Percentiles rank a stretch among this genome's conserved stretches.
Evolutionary conservation across 345 rosid genomes (phyloP).

Genomic region (Salix suchowensis): DNA sequence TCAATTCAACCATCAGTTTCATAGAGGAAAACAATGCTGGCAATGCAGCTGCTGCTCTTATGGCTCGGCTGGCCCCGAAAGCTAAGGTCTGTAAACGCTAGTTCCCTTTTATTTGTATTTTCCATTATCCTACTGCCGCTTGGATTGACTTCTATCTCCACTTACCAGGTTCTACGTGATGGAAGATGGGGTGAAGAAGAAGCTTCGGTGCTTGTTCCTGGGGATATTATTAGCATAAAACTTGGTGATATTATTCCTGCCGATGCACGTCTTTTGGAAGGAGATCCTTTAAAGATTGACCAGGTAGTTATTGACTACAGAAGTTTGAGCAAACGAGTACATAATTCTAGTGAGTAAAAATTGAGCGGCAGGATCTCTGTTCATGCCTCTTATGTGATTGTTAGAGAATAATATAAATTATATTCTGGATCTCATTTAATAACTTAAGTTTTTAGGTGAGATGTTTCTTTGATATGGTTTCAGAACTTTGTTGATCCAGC

Average conservation of each 20-base stretch:
- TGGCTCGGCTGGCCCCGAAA: conserved; percentile 68
- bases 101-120: background rate
- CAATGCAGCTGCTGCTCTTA: conserved; percentile 69
- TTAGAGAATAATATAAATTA: too few species aligned
- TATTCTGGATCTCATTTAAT: too few species aligned
- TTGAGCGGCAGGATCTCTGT: background rate
- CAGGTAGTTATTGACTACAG: conserved; percentile 28
- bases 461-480: too few species aligned
- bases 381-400: background rate
- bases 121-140: background rate
- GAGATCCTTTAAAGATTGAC: conserved; percentile 71
- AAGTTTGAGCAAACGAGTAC: background rate
- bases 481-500: too few species aligned
- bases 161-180: conserved; percentile 37
- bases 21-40: conserved; percentile 72
- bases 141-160: background rate
- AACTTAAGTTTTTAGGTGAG: too few species aligned
- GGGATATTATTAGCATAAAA: conserved; percentile 45
- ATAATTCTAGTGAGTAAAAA: background rate
- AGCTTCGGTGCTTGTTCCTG: conserved; percentile 66
- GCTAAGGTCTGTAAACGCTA: conserved; percentile 35
- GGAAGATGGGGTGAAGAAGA: conserved; percentile 71
- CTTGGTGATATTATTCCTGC: conserved; percentile 66
- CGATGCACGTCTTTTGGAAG: conserved; percentile 68
- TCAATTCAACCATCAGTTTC: conserved; percentile 63